Evolutionary conservation across 139 green algal species (phyloP).

Genomic region (Tetradesmus obliquus): DNA sequence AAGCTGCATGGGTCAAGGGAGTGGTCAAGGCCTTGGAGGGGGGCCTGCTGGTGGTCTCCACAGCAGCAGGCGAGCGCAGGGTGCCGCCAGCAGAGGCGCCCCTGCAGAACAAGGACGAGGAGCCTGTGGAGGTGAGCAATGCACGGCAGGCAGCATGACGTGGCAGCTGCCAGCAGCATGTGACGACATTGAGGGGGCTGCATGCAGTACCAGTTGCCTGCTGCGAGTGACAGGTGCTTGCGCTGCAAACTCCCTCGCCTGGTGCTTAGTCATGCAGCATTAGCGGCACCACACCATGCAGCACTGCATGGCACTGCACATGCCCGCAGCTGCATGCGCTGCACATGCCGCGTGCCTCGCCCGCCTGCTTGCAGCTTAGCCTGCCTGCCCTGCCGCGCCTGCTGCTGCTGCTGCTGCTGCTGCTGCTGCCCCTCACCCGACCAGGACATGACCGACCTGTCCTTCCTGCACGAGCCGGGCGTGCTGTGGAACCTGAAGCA

Average conservation of each 20-base stretch:
- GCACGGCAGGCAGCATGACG: neutral
- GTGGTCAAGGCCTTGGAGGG: slow-evolving; percentile 72
- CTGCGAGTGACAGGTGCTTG: neutral
- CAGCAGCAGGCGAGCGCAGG: slow-evolving; percentile 33
- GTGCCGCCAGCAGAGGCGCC: slow-evolving; percentile 69
- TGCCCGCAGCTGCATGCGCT: neutral
- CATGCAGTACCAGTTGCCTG: neutral
- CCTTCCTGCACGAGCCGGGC: slow-evolving; percentile 97
- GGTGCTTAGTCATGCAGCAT: neutral
- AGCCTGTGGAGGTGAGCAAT: slow-evolving; percentile 79
- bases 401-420: neutral
- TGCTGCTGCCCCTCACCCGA: neutral
- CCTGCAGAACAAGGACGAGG: slow-evolving; percentile 82
- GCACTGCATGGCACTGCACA: neutral
- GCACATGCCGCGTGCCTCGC: neutral
- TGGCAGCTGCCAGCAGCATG: neutral
- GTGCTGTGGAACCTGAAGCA: slow-evolving; percentile 91
- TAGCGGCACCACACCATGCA: neutral
- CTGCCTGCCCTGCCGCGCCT: too few relatives aligned
- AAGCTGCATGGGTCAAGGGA: slow-evolving; percentile 79
- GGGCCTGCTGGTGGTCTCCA: slow-evolving; percentile 62
- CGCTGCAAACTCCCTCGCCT: neutral
- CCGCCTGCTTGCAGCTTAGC: too few relatives aligned
- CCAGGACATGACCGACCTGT: slow-evolving; percentile 98
- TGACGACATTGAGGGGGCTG: too few relatives aligned